phyloP scores from a whole-genome alignment of 2,329 filamentous ascomycete species.

The Fusarium torreyae region DNA sequence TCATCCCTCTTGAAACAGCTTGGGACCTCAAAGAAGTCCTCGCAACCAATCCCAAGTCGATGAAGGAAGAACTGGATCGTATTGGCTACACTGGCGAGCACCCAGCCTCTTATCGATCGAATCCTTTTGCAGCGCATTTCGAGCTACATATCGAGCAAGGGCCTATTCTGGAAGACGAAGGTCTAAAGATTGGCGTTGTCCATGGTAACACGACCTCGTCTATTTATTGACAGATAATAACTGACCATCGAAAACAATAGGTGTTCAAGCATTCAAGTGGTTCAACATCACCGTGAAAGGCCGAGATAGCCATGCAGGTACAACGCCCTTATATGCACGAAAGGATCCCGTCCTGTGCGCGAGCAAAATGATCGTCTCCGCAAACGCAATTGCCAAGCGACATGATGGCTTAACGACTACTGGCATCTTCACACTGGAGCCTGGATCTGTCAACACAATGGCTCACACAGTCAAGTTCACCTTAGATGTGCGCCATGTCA shows the following conservation, averaged over 20 bases:
- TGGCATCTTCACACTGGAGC: not conserved
- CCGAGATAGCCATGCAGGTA: slow-evolving; percentile 15
- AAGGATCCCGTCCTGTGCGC: slow-evolving; percentile 10
- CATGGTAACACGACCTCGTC: rapidly evolving
- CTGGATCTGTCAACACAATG: slow-evolving; percentile 12
- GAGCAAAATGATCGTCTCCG: slow-evolving; percentile 15
- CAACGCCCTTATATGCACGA: slow-evolving; percentile 19
- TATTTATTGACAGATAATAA: rapidly evolving
- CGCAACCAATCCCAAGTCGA: not conserved
- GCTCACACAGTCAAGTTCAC: slow-evolving; percentile 10
- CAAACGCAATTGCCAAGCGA: slow-evolving; percentile 9
- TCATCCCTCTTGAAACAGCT: slow-evolving; percentile 1
- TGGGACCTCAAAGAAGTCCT: not conserved
- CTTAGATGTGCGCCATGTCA: slow-evolving; percentile 2
- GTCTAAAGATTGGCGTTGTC: not conserved
- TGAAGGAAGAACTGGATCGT: slow-evolving; percentile 20
- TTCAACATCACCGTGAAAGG: slow-evolving; percentile 14
- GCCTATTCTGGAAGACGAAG: not conserved
- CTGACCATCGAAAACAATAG: rapidly evolving
- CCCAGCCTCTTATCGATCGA: slow-evolving; percentile 4
- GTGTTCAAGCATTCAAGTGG: slow-evolving; percentile 23
- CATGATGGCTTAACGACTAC: slow-evolving; percentile 9
- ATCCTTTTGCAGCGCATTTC: slow-evolving; percentile 10
- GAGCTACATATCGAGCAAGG: slow-evolving; percentile 11
- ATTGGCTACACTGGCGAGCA: slow-evolving; percentile 6